Evolutionary conservation across 31 red algal species (phyloP).

Genomic region (Asparagopsis taxiformis): DNA sequence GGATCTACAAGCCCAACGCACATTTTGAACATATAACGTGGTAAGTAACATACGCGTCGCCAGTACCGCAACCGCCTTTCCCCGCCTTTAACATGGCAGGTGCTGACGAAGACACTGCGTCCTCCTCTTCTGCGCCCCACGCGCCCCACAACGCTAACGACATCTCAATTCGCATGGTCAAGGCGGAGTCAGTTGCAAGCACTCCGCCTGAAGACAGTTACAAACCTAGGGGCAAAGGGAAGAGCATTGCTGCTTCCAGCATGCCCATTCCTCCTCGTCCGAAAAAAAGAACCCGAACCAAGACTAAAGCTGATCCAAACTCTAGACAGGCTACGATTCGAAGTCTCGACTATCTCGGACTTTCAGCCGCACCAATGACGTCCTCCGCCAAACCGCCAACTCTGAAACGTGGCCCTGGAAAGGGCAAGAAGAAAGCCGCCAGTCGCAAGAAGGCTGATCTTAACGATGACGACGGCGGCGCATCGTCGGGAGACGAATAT

Average conservation of each 20-base stretch:
- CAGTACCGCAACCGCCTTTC: background rate
- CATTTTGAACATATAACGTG: too few relatives aligned
- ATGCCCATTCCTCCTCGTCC: background rate
- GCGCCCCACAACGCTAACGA: background rate
- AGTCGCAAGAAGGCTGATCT: slow-evolving; percentile 19
- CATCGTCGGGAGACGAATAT: slow-evolving; percentile 83
- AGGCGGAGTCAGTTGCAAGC: background rate
- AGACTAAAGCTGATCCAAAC: slow-evolving; percentile 33
- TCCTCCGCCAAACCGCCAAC: slow-evolving; percentile 37
- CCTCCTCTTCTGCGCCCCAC: background rate
- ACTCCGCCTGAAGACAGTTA: background rate
- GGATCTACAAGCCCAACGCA: too few relatives aligned
- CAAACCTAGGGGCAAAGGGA: background rate
- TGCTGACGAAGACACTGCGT: background rate
- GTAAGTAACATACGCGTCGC: too few relatives aligned
- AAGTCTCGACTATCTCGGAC: slow-evolving; percentile 51
- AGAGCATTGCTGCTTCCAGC: background rate
- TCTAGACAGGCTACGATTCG: slow-evolving; percentile 41
- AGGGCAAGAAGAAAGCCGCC: slow-evolving; percentile 27
- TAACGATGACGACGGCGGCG: slow-evolving; percentile 46
- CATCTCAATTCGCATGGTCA: background rate
- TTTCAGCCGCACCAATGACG: slow-evolving; percentile 14
- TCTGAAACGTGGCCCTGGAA: slow-evolving; percentile 13
- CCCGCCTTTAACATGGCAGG: background rate
- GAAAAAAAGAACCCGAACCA: slow-evolving; percentile 27